Evolutionary conservation across 2,329 filamentous ascomycete genomes (phyloP).

Genomic region (Sporothrix humicola): DNA sequence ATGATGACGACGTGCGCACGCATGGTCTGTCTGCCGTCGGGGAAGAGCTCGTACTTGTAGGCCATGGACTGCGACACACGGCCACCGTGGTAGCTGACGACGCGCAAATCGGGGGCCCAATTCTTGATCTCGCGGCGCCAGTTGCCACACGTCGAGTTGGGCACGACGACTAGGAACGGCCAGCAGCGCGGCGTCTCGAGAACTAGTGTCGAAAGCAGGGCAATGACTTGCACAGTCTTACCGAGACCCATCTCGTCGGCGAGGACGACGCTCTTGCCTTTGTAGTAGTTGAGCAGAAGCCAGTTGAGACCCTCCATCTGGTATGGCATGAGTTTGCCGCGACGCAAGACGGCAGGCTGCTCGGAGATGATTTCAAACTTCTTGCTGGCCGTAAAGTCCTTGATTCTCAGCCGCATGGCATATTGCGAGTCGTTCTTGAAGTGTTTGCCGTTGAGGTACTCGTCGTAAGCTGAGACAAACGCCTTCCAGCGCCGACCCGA

Average conservation of each 20-base stretch:
- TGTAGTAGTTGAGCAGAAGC: slow-evolving; percentile 89
- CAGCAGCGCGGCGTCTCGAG: slow-evolving; percentile 74
- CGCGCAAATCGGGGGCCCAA: slow-evolving; percentile 84
- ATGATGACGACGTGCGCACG: slow-evolving; percentile 92
- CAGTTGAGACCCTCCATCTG: slow-evolving; percentile 94
- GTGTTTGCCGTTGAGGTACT: slow-evolving; percentile 81
- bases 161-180: slow-evolving; percentile 91
- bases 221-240: slow-evolving; percentile 93
- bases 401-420: slow-evolving; percentile 70
- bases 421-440: slow-evolving; percentile 62
- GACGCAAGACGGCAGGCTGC: slow-evolving; percentile 75
- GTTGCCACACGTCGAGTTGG: slow-evolving; percentile 95
- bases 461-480: slow-evolving; percentile 81
- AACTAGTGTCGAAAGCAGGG: slow-evolving; percentile 75
- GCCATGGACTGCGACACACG: slow-evolving; percentile 75
- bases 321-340: slow-evolving; percentile 84
- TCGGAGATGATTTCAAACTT: slow-evolving; percentile 71
- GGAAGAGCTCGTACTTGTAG: slow-evolving; percentile 85
- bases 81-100: slow-evolving; percentile 91
- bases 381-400: slow-evolving; percentile 63
- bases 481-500: slow-evolving; percentile 73
- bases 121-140: slow-evolving; percentile 96
- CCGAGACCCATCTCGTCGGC: slow-evolving; percentile 98
- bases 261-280: slow-evolving; percentile 82
- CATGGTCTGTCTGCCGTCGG: slow-evolving; percentile 67